A percentile compares a stretch with the other conserved stretches of the same genome.
These are phyloP conservation scores for Leonotis leonurus DNA, from an alignment of 257 asterid species.

Conservation along the genomic window DNA sequence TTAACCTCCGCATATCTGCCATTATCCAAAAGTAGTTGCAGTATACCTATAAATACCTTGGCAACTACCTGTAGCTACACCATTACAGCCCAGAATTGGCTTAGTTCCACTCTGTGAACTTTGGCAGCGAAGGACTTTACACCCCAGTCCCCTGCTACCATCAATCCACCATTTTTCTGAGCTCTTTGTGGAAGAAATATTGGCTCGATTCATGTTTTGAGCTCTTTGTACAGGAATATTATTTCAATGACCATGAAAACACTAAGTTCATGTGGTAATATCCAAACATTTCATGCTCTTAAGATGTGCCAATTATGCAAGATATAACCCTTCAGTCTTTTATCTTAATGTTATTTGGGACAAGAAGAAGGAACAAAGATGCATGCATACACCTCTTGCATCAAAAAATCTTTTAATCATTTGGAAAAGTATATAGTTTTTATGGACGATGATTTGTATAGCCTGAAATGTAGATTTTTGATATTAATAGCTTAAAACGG, in stretches of 20 bases:
- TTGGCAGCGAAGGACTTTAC: neutral
- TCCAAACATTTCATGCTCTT: neutral
- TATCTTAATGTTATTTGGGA: neutral
- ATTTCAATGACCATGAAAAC: neutral
- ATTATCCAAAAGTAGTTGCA: neutral
- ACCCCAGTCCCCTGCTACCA: neutral
- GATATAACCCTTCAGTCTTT: neutral
- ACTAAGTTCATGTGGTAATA: neutral
- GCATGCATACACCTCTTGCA: neutral
- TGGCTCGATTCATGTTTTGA: neutral
- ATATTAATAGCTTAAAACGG: conserved; percentile 75
- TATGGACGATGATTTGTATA: neutral
- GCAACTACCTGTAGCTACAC: neutral
- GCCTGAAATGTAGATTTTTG: neutral
- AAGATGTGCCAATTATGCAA: neutral
- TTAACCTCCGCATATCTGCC: neutral
- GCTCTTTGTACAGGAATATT: neutral
- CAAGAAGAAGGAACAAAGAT: neutral
- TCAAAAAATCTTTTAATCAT: neutral
- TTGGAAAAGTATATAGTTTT: neutral
- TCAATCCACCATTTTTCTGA: neutral
- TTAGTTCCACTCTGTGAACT: neutral
- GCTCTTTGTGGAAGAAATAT: neutral
- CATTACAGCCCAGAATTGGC: neutral
- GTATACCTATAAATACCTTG: neutral